Evolutionary conservation across 1,284 basidiomycete genomes (phyloP), one percentile per base, ranked within the genome.

Genomic region (Malassezia vespertilionis): DNA sequence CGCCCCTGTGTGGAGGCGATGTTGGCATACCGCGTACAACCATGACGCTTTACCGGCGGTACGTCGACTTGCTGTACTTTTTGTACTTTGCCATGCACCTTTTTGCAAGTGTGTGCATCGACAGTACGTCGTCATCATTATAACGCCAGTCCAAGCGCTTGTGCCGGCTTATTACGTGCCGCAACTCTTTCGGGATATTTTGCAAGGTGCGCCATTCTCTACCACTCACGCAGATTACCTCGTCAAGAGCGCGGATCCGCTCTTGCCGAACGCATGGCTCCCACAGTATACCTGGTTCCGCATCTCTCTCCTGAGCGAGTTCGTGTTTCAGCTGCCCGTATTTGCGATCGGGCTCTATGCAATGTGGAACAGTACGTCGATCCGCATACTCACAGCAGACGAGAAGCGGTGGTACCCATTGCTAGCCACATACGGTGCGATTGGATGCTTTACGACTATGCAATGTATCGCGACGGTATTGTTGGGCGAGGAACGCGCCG

Each of bases 281-380:
- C 44, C 48, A 3, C 31, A 36, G 21, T 54, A 54, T 23, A 36
- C 39, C 18, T 54, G 53, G 53, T 51, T 54, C 40, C 44, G 48
- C 21, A 33, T 49, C 22, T 40, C 48, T 11, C 28, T 54, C 2
- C 17, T 54, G 3, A 43, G 44, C 39, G 53, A 54, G 33, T 47
- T 54, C 18, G 33, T 54, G 9, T 10, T 51, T 15, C 53, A 54
- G 24, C 44, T 54, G 40, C 53, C 53, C 2, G 20, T 34, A 9
- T 54, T 54, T 17, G 37, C 41, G n/a, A 4, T 51, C 14, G 53
- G 53, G 4, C 27, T 46, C 11, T 51, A 38, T 36, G 48, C 40
- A 5, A 28, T 54, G 7, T 46, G 40, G 37, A 24, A 22, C 3
- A 38, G 47, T 54, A 17, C 17, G 46, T 42, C 6, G 14, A 8